Evolutionary conservation across 208 protist genomes (phyloP), one percentile per base, ranked within the genome.

Genomic region (Acanthamoeba triangularis): DNA sequence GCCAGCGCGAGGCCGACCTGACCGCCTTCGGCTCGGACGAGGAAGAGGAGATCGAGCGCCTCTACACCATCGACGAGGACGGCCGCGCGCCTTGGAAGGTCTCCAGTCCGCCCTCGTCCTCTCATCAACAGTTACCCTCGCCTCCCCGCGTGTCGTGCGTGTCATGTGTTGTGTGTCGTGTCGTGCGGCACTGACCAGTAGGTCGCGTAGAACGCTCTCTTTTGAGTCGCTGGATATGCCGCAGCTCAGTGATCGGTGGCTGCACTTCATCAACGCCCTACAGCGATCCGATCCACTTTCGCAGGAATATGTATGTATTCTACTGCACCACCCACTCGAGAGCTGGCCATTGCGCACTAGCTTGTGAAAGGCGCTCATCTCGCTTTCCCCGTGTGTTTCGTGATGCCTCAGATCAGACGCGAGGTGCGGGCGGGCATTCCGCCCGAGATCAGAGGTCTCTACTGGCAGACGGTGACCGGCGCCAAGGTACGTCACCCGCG

Each of bases 341-440:
- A 41, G 2, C 37, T 1, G 37, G 37, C 37, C 5, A 1, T 78
- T 78, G 28, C 28, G 13, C 33, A 6, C 28, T 11, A 44, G 13
- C 7, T 56, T n/a, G 8, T 14, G 23, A 16, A n/a, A 47, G 18
- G 23, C 80, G 20, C 35, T 88, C 14, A 18, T 61, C 41, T 88
- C 35, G 20, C 20, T 44, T 41, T 37, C 33, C 33, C 10, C 3
- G 37, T 41, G 37, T 3, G 37, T 41, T 16, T 30, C 35, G 4
- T 7, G 67, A 3, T 41, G 37, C 37, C 37, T 41, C 82, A 90
- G 82, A 65, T 90, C 30, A 59, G 44, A 44, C 82, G 82, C 16
- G 47, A 67, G 82, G 82, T 90, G 82, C 23, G 82, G 82, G 82
- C 54, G 82, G 82, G 82, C 47, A 67, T 90, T 33, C 82, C 82